Conservation (phyloP, 2,329 filamentous ascomycete genomes). For the Aspergillus aculeatinus region DNA sequence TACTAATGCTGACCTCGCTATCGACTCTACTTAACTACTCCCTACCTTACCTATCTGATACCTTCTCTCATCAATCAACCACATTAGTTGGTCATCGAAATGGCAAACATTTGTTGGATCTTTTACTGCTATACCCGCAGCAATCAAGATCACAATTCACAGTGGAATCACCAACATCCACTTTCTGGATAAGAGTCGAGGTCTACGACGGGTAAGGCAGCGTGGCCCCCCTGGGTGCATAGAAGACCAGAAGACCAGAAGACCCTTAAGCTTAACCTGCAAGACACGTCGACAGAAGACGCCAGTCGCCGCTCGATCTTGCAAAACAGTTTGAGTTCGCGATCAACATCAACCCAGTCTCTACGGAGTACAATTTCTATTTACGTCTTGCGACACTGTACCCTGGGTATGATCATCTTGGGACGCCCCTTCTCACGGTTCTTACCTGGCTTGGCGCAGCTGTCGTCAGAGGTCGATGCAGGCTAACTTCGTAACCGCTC, state of each 20-base stretch:
- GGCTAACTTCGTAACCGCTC: constrained; percentile 5
- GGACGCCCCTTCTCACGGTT: background rate
- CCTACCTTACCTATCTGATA: background rate
- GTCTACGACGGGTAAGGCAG: background rate
- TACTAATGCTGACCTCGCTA: constrained; percentile 3
- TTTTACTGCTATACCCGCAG: background rate
- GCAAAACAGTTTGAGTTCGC: constrained; percentile 2
- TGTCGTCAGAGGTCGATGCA: constrained; percentile 2
- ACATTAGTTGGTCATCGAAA: background rate
- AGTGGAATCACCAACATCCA: no score
- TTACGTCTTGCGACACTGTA: background rate
- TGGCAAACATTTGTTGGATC: background rate
- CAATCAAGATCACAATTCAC: background rate
- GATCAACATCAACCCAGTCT: constrained; percentile 6
- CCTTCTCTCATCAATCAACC: no score
- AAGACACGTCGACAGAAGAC: constrained; percentile 11
- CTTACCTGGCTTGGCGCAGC: constrained; percentile 4
- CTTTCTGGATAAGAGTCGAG: background rate
- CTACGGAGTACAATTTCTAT: background rate
- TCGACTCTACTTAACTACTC: background rate
- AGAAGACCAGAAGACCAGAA: background rate
- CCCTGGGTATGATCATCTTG: background rate
- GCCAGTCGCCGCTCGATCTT: background rate
- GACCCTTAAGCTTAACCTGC: constrained; percentile 17
- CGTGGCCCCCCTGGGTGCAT: background rate